Conservation (phyloP, 192 early-diverging fungal genomes). For the Umbelopsis ramanniana region DNA sequence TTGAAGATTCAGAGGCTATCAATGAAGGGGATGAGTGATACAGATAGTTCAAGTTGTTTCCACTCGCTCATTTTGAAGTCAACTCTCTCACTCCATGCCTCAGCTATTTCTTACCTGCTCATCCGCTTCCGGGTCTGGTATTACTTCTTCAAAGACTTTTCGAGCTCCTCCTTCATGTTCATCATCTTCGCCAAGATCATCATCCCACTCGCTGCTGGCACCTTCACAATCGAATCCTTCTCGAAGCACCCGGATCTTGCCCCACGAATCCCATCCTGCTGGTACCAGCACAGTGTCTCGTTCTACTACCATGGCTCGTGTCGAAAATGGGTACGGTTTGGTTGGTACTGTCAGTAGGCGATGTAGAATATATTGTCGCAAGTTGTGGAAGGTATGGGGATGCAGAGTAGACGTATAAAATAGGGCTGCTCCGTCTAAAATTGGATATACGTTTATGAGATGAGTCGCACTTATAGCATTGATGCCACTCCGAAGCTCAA, state of each 20-base stretch:
- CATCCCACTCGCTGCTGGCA: conserved; percentile 64
- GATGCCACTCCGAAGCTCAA: too few species aligned
- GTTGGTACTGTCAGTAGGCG: conserved; percentile 56
- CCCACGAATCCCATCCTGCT: conserved; percentile 92
- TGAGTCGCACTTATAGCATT: too few species aligned
- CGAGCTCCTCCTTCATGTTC: conserved; percentile 49
- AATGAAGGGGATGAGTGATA: background rate
- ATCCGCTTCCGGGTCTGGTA: conserved; percentile 49
- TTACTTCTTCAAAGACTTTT: conserved; percentile 63
- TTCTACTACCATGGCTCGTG: conserved; percentile 83
- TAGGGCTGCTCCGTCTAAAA: conserved; percentile 83
- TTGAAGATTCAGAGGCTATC: conserved; percentile 63
- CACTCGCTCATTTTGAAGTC: too few species aligned
- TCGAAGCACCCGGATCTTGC: conserved; percentile 79
- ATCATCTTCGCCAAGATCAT: conserved; percentile 48
- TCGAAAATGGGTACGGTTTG: conserved; percentile 59
- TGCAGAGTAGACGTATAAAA: conserved; percentile 87
- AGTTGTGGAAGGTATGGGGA: conserved; percentile 72
- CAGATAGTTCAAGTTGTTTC: too few species aligned
- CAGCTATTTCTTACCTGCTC: conserved; percentile 39
- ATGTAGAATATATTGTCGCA: conserved; percentile 85
- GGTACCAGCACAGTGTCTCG: conserved; percentile 89
- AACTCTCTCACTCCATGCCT: too few species aligned
- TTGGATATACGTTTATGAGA: background rate
- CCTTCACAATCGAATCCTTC: conserved; percentile 75